Base-by-base conservation (phyloP, 1,284 basidiomycete genomes). In the Cryptococcus neoformans region DNA sequence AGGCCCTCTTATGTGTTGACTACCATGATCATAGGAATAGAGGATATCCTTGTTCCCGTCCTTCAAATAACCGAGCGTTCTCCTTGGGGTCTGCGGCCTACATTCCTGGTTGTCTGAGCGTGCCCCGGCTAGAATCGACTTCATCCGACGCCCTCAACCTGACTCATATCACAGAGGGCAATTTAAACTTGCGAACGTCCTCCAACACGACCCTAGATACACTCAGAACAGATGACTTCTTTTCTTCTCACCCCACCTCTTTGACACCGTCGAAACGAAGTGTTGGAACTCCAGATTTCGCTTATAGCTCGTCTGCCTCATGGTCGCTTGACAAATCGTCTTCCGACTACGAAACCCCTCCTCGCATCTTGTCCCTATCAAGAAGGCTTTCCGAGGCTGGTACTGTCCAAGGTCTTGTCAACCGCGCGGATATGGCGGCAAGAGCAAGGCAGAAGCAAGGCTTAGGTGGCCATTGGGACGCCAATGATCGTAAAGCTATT, bases 401-500 rank as follows among this genome's bases (percentile, higher is more conserved):
- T 7, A 62, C 62, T 1, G 55, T 71, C 1, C 65, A 67, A 51
- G 63, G 57, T 17, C 36, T 72, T 11, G 58, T 69, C 14, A 66
- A 65, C 51, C 57, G 61, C 14, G 67, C 67, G 40, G 66, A 69
- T 51, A 55, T 66, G 17, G 53, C 59, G 6, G 66, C 68, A 1
- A 60, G 69, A 21, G 60, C 61, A 0, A 57, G 63, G 12, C 60
- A 62, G 54, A 56, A 59, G 9, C 65, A 69, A 49, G 62, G 63
- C 11, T 28, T 62, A 34, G 62, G 55, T 36, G 58, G 53, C 36
- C 55, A 59, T 51, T 66, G 61, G 58, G 55, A 59, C 44, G 49
- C 55, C 6, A 39, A 56, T 41, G 65, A 70, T 39, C 49, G 62
- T 12, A 63, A 73, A 55, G 63, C 63, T 21, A 70, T 75, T 46